These are phyloP conservation scores for Iberis pinnata DNA, from an alignment of 345 rosid species.

Conservation along the genomic window DNA sequence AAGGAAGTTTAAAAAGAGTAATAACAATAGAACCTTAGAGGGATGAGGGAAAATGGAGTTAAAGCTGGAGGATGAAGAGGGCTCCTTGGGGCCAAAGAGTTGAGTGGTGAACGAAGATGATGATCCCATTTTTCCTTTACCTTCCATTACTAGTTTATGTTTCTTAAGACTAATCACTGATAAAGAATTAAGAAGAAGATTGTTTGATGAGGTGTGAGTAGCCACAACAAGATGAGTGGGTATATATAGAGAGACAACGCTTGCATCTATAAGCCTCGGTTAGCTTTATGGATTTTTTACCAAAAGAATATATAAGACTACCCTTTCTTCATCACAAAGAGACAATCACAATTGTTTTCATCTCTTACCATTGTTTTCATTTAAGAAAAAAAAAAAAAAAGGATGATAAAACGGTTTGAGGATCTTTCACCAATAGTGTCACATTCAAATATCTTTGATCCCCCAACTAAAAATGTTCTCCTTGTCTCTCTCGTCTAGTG, in stretches of 20 bases:
- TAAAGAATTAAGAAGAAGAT: conserved; percentile 16
- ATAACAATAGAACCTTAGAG: conserved; percentile 33
- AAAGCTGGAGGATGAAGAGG: conserved; percentile 47
- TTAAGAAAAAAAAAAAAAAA: conserved; percentile 12
- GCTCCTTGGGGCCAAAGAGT: conserved; percentile 61
- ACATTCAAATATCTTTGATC: conserved; percentile 20
- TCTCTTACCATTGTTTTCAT: conserved; percentile 3
- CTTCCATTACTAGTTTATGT: conserved; percentile 39
- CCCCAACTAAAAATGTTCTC: conserved; percentile 7
- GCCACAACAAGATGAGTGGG: conserved; percentile 4
- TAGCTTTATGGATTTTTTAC: not conserved
- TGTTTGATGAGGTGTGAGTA: conserved; percentile 8
- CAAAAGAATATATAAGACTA: not conserved
- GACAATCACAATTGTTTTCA: conserved; percentile 7
- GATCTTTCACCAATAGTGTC: conserved; percentile 23
- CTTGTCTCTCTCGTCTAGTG: conserved; percentile 24
- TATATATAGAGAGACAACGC: conserved; percentile 19
- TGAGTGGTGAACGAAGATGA: conserved; percentile 46
- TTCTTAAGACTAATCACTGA: not conserved
- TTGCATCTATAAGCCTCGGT: not conserved
- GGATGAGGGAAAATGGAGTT: conserved; percentile 62
- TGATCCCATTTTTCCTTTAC: conserved; percentile 37
- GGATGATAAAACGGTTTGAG: conserved; percentile 8
- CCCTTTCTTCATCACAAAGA: conserved; percentile 20
- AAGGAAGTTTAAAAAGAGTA: not conserved